Base-by-base conservation (phyloP, 108 stramenopile genomes). In the Schizochytrium sp. region DNA sequence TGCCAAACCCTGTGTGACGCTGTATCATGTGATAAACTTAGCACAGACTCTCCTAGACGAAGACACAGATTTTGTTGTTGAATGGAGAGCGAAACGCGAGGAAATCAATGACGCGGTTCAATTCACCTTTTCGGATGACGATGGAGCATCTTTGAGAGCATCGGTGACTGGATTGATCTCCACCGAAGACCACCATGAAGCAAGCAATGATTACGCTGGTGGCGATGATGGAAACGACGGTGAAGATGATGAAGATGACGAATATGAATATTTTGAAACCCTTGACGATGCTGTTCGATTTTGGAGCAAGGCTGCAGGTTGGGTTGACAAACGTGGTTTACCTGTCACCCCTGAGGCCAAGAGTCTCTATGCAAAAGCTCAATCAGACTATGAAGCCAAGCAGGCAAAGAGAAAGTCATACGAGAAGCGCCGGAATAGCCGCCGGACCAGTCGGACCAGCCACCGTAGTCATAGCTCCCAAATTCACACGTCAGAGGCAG, bases 201-300 rank as follows among this genome's bases (percentile, higher is more conserved):
- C 7, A 8, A 0, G 15, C 64, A 69, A 69, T 38, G 64, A 69
- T 3, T 69, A 69, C 28, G 28, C 28, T 28, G 28, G 28, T 28
- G 28, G 28, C 28, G 28, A 28, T 28, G 28, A 28, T 28, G 28
- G 28, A 28, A 28, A 28, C 28, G 28, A 28, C 28, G 28, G 28
- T 28, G 28, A 28, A 28, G 28, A 28, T 28, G 28, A 28, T 0
- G 28, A 28, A 28, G 28, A 28, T 28, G 28, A 28, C 28, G 28
- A 28, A 28, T 28, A 28, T 28, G 28, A 28, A 28, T 28, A 28
- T 28, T 28, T 69, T 44, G 64, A 44, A 38, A 44, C 40, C 28
- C 28, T 69, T 12, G 64, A 69, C 64, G 64, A 69, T 0, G 64
- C 64, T 15, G 64, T 69, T 12, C 64, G 64, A 8, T 69, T 69